These are phyloP conservation scores for Gossypium turneri DNA, from an alignment of 345 rosid genomes.

Conservation along the genomic window DNA sequence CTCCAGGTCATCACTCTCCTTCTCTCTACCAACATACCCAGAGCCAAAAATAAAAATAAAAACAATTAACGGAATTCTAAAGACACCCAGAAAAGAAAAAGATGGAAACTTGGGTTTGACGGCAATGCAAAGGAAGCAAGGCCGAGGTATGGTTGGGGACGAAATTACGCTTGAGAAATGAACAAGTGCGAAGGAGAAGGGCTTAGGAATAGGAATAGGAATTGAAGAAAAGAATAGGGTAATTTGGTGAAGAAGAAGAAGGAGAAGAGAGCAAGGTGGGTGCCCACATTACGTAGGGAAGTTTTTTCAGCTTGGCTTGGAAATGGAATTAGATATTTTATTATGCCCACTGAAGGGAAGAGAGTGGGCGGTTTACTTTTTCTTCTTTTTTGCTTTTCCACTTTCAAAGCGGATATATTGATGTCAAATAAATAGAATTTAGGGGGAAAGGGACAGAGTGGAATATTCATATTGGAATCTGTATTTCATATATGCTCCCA, in stretches of 20 bases:
- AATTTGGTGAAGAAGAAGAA: neutral
- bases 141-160: neutral
- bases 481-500: no score
- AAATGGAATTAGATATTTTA: neutral
- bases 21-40: conserved; percentile 41
- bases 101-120: conserved; percentile 27
- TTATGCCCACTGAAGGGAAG: no score
- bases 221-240: neutral
- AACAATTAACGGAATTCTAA: neutral
- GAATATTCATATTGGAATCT: no score
- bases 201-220: neutral
- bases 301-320: neutral
- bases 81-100: conserved; percentile 8
- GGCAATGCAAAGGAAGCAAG: conserved; percentile 10
- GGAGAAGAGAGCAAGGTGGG: neutral
- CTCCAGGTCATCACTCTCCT: conserved; percentile 68
- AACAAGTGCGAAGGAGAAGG: neutral
- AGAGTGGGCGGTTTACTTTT: neutral
- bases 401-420: no score
- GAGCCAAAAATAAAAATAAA: neutral
- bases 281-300: neutral
- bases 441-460: no score
- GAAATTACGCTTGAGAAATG: neutral
- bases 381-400: no score
- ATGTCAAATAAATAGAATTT: no score